Evolutionary conservation across 2,329 filamentous ascomycete species (phyloP).

Genomic region (Orbilia brochopaga): DNA sequence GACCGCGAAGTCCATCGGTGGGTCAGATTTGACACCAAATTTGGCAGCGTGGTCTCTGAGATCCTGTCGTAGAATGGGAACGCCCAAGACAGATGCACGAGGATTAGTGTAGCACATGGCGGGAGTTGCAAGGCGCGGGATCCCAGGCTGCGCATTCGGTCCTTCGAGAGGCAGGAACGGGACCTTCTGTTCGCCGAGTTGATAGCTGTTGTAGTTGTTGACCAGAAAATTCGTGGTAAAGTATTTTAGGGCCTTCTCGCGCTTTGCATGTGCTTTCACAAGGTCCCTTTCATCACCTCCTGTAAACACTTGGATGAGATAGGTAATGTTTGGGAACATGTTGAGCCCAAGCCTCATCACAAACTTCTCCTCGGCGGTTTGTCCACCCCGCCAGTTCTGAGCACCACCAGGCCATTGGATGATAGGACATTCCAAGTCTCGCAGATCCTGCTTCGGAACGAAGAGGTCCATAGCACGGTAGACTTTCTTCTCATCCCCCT

Average conservation of each 20-base stretch:
- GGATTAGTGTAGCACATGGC: conserved; percentile 82
- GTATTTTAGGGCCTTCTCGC: conserved; percentile 76
- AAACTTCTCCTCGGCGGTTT: conserved; percentile 73
- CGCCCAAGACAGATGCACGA: conserved; percentile 76
- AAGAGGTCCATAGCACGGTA: conserved; percentile 81
- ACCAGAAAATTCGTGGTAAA: conserved; percentile 79
- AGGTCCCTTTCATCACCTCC: conserved; percentile 60
- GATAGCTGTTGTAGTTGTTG: conserved; percentile 74
- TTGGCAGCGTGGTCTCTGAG: conserved; percentile 81
- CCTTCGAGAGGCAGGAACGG: conserved; percentile 76
- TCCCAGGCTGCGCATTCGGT: conserved; percentile 61
- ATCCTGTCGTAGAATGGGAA: conserved; percentile 75
- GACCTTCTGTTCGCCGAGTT: conserved; percentile 63
- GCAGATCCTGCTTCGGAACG: conserved; percentile 74
- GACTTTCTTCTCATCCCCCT: conserved; percentile 61
- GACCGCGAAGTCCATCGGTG: conserved; percentile 77
- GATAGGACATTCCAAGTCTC: conserved; percentile 74
- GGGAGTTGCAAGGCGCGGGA: conserved; percentile 68
- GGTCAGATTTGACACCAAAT: conserved; percentile 84
- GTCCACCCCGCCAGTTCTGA: conserved; percentile 65
- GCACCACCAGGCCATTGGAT: conserved; percentile 77
- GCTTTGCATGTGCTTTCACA: conserved; percentile 62
- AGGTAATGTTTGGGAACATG: conserved; percentile 71
- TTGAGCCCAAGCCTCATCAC: conserved; percentile 75
- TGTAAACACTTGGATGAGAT: conserved; percentile 67